These are phyloP conservation scores for Didymella lethalis DNA, from an alignment of 2,329 filamentous ascomycete species.

Conservation along the genomic window DNA sequence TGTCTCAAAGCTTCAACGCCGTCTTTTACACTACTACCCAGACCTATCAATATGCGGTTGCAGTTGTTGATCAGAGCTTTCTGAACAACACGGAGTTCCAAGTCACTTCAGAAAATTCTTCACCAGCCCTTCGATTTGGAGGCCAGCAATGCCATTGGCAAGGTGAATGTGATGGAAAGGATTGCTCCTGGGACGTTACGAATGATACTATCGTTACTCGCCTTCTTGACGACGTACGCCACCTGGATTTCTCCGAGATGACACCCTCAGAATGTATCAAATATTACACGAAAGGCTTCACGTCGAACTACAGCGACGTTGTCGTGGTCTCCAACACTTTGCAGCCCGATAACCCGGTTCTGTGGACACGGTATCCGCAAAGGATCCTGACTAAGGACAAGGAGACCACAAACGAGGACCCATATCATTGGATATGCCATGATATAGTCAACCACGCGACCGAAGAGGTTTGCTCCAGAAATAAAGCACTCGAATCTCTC, in stretches of 20 bases:
- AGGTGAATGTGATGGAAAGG: conserved; percentile 6
- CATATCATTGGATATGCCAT: conserved; percentile 27
- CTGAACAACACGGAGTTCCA: conserved; percentile 17
- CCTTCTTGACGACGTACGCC: conserved; percentile 21
- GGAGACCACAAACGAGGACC: conserved; percentile 21
- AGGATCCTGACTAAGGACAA: conserved; percentile 16
- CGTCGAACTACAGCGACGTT: conserved; percentile 22
- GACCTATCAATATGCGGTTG: conserved; percentile 29
- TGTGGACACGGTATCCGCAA: conserved; percentile 27
- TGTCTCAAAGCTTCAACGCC: conserved; percentile 22
- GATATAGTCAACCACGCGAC: conserved; percentile 9
- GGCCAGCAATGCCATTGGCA: conserved; percentile 8
- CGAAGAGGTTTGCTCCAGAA: not conserved
- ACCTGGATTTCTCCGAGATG: not conserved
- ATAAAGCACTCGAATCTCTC: not conserved
- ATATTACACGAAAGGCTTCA: conserved; percentile 22
- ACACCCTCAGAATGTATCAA: conserved; percentile 17
- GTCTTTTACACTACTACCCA: conserved; percentile 29
- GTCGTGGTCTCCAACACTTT: conserved; percentile 16
- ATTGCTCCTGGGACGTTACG: conserved; percentile 19
- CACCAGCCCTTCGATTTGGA: conserved; percentile 16
- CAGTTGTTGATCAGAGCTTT: conserved; percentile 20
- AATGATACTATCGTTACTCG: conserved; percentile 12
- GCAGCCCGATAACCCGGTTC: conserved; percentile 15
- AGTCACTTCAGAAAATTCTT: conserved; percentile 20